Conservation (phyloP, 768 basidiomycete genomes). For the Pilatotrama ljubarskyi region DNA sequence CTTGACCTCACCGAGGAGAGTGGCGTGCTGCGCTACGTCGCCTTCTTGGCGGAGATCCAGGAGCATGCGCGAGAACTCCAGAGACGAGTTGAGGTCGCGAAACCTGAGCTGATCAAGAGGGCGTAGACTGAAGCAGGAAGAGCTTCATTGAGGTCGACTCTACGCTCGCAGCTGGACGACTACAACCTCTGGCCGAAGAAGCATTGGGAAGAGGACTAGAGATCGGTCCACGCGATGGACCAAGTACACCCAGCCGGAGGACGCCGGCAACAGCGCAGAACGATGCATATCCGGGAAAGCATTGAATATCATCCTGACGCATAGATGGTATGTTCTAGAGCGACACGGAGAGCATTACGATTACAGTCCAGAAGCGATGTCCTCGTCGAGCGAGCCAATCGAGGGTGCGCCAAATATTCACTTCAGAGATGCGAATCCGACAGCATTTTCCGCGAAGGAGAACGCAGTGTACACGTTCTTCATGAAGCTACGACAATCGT, state of each 20-base stretch:
- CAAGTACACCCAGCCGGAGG: too few relatives aligned
- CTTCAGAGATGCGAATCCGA: slow-evolving; percentile 22
- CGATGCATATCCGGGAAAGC: too few relatives aligned
- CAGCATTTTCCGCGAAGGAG: slow-evolving; percentile 13
- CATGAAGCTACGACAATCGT: slow-evolving; percentile 12
- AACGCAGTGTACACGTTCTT: slow-evolving; percentile 27
- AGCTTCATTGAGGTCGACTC: too few relatives aligned
- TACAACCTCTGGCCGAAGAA: not conserved
- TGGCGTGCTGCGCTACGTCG: not conserved
- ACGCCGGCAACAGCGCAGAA: too few relatives aligned
- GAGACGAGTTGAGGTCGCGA: not conserved
- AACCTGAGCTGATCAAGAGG: not conserved
- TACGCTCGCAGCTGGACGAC: not conserved
- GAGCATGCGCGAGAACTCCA: not conserved
- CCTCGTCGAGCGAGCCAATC: too few relatives aligned
- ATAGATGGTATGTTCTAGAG: too few relatives aligned
- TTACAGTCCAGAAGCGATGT: too few relatives aligned
- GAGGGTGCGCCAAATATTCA: not conserved
- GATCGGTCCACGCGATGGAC: too few relatives aligned
- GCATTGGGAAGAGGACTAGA: not conserved
- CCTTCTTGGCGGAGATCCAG: not conserved
- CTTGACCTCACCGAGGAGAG: not conserved
- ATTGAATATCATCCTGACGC: too few relatives aligned
- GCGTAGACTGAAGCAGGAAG: not conserved
- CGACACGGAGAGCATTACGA: not conserved